Percentiles rank a stretch among this genome's conserved stretches.
Evolutionary conservation across 2,329 filamentous ascomycete genomes (phyloP).

Genomic region (Arthrinium phaeospermum): DNA sequence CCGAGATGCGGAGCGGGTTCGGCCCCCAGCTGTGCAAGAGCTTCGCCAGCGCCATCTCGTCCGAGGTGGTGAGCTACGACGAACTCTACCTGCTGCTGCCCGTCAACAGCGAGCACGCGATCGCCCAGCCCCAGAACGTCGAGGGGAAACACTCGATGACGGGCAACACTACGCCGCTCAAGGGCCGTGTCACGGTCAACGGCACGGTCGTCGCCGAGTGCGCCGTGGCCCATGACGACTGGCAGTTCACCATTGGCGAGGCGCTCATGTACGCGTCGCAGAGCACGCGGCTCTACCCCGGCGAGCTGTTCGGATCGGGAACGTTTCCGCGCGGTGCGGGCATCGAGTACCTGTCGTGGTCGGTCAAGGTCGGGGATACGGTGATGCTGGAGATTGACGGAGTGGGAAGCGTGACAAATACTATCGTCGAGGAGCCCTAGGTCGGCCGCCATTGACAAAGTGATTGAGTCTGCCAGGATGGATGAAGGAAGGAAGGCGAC

Average conservation of each 20-base stretch:
- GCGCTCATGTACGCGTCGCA: constrained; percentile 33
- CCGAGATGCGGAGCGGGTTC: constrained; percentile 35
- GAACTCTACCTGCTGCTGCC: constrained; percentile 29
- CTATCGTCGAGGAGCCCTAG: constrained; percentile 25
- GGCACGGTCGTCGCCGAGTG: constrained; percentile 28
- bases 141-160: too few species aligned
- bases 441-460: not conserved
- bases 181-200: constrained; percentile 30
- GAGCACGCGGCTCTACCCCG: constrained; percentile 32
- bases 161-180: too few species aligned
- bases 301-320: constrained; percentile 36
- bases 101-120: not conserved
- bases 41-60: constrained; percentile 36
- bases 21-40: constrained; percentile 36
- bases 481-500: not conserved
- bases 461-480: not conserved
- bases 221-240: constrained; percentile 24
- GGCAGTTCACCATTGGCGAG: constrained; percentile 34
- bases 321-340: constrained; percentile 34
- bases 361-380: constrained; percentile 32
- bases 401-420: constrained; percentile 35
- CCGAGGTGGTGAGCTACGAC: constrained; percentile 32
- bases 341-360: constrained; percentile 31
- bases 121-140: not conserved
- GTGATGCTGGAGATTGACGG: constrained; percentile 36